phyloP scores from a whole-genome alignment of 1,284 basidiomycete genomes.

The Ceratobasidium sp. region DNA sequence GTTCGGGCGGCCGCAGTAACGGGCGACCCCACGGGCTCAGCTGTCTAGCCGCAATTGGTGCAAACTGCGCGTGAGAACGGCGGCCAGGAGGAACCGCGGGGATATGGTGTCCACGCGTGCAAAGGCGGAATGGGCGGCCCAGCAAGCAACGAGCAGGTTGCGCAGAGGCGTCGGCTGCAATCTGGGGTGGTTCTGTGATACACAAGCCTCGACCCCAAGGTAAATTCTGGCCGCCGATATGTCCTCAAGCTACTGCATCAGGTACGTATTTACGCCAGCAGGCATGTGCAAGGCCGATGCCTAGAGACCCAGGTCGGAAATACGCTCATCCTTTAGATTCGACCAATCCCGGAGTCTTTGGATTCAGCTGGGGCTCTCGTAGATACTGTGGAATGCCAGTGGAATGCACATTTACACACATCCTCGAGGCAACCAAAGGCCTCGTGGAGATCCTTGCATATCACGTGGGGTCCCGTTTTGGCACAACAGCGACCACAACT shows the following conservation, averaged over 20 bases:
- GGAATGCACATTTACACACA: constrained; percentile 17
- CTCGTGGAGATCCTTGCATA: constrained; percentile 34
- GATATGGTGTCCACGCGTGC: constrained; percentile 27
- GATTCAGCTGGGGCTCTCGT: constrained; percentile 42
- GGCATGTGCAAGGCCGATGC: constrained; percentile 22
- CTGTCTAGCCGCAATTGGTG: constrained; percentile 18
- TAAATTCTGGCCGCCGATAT: constrained; percentile 40
- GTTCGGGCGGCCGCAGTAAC: constrained; percentile 9
- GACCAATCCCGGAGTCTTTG: constrained; percentile 42
- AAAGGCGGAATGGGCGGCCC: constrained; percentile 40
- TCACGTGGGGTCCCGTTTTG: constrained; percentile 43
- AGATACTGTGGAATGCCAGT: constrained; percentile 37
- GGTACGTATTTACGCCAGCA: constrained; percentile 23
- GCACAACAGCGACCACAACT: constrained; percentile 20
- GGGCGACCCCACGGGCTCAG: constrained; percentile 13
- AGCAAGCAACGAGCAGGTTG: constrained; percentile 22
- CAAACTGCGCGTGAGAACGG: constrained; percentile 40
- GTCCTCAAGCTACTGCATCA: constrained; percentile 41
- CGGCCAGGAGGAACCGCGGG: constrained; percentile 15
- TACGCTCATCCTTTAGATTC: constrained; percentile 40
- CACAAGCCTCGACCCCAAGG: constrained; percentile 35
- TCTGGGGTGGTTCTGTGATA: constrained; percentile 40
- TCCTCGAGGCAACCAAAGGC: constrained; percentile 15
- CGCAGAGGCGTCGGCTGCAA: constrained; percentile 21
- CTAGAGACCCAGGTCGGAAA: constrained; percentile 30